Evolutionary conservation across 371 early-diverging fungal genomes (phyloP), one percentile per base, ranked within the genome.

Genomic region (Haplosporangium sp.): DNA sequence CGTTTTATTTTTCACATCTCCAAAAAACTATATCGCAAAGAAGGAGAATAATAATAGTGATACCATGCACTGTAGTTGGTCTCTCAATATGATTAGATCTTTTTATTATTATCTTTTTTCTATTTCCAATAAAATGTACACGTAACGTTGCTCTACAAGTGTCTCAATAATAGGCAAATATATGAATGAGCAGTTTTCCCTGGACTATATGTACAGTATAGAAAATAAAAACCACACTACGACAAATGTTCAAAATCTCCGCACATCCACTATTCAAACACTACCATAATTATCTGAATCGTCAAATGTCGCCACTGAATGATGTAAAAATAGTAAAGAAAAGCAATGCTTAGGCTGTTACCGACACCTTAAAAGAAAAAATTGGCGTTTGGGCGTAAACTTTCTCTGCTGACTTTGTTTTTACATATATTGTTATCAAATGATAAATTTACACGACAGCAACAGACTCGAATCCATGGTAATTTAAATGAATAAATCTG

Each of bases 261-360:
- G 55, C 55, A 20, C 1, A 8, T 19, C 34, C 9, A 27, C 27
- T 34, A 53, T 27, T 19, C 27, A 27, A 27, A 27, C 27, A 27
- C 27, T 53, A 20, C 20, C n/a, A 4, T 53, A 20, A 20, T 27
- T 53, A 7, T 13, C 53, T 20, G 5, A 8, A n/a, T 19, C 55
- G 55, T 55, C 55, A 55, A 55, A 55, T 55, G 55, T 55, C 55
- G 55, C 34, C 34, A 55, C 27, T 27, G 55, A 55, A 34, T 27
- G 7, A 27, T 10, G 7, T 27, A 53, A 53, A 53, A 27, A 27
- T 27, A 27, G 27, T 27, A 27, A 13, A 47, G 47, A n/a, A 17
- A 7, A 52, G 2, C 52, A 52, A n/a, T 20, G n/a, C 3, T 17
- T 6, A n/a, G 27, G 27, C n/a, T n/a, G n/a, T 52, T 52, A n/a